These are phyloP conservation scores for Ceratobasidium sp. DNA, from an alignment of 1,284 basidiomycete species.

Conservation along the genomic window DNA sequence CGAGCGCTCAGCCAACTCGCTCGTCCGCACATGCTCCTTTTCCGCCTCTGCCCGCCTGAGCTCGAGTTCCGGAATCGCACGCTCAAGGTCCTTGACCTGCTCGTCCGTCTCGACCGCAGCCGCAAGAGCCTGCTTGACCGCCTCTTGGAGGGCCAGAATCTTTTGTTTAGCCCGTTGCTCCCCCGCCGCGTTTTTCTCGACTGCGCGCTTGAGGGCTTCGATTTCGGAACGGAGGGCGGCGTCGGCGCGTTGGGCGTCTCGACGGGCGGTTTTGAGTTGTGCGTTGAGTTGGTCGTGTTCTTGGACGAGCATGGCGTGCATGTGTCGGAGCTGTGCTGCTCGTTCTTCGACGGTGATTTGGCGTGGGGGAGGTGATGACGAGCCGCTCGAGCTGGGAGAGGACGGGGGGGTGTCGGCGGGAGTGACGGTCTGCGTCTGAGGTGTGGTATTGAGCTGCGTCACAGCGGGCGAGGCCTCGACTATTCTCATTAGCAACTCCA, in stretches of 20 bases:
- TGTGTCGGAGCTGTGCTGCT: slow-evolving; percentile 63
- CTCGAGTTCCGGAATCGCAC: slow-evolving; percentile 57
- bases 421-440: slow-evolving; percentile 43
- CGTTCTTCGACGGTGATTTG: slow-evolving; percentile 62
- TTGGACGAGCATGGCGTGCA: slow-evolving; percentile 59
- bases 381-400: slow-evolving; percentile 33
- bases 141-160: slow-evolving; percentile 75
- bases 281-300: slow-evolving; percentile 67
- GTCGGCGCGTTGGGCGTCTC: slow-evolving; percentile 76
- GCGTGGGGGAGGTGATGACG: slow-evolving; percentile 39
- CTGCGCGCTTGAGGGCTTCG: slow-evolving; percentile 71
- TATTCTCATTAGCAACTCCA: slow-evolving; percentile 53
- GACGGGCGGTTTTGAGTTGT: slow-evolving; percentile 69
- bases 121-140: slow-evolving; percentile 69
- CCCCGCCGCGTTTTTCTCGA: slow-evolving; percentile 68
- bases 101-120: slow-evolving; percentile 64
- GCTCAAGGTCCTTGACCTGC: slow-evolving; percentile 59
- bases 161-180: slow-evolving; percentile 76
- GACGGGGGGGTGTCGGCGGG: slow-evolving; percentile 48
- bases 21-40: slow-evolving; percentile 55
- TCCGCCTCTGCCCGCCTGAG: slow-evolving; percentile 56
- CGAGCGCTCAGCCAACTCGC: slow-evolving; percentile 48
- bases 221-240: slow-evolving; percentile 75
- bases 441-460: slow-evolving; percentile 9
- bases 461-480: slow-evolving; percentile 37